Percentiles rank a stretch among this genome's conserved stretches.
Evolutionary conservation across 345 rosid genomes (phyloP).

Genomic region (Murraya koenigii): DNA sequence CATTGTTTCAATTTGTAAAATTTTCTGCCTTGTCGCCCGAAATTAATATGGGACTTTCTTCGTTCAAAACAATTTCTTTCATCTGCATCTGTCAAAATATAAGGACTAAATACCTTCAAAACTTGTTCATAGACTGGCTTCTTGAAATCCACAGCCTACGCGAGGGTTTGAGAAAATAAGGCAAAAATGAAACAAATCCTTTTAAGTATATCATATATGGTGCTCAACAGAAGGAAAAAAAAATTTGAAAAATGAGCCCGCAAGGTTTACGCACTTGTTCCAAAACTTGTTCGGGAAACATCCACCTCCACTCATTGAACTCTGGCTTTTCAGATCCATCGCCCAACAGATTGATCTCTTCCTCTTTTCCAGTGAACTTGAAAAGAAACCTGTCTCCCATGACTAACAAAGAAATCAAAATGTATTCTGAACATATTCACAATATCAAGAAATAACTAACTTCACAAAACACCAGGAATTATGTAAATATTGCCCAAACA

Average conservation of each 20-base stretch:
- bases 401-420: conserved; percentile 5
- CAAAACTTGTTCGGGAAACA: conserved; percentile 55
- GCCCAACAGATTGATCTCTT: conserved; percentile 71
- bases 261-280: conserved; percentile 43
- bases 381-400: conserved; percentile 60
- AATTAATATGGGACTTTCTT: conserved; percentile 2
- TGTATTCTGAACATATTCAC: neutral
- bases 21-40: neutral
- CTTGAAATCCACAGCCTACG: conserved; percentile 67
- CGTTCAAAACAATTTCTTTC: conserved; percentile 22
- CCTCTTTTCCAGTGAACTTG: conserved; percentile 68
- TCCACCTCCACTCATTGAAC: conserved; percentile 73
- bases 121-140: conserved; percentile 70
- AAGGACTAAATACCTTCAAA: conserved; percentile 51
- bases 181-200: neutral
- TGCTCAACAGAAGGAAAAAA: neutral
- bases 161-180: neutral
- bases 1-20: neutral
- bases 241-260: neutral
- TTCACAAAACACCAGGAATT: neutral
- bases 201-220: neutral
- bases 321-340: conserved; percentile 73
- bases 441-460: neutral
- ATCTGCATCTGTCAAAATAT: conserved; percentile 32
- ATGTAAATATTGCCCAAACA: neutral